Evolutionary conservation across 2,329 filamentous ascomycete genomes (phyloP), one percentile per base, ranked within the genome.

Genomic region (Didymella exigua): DNA sequence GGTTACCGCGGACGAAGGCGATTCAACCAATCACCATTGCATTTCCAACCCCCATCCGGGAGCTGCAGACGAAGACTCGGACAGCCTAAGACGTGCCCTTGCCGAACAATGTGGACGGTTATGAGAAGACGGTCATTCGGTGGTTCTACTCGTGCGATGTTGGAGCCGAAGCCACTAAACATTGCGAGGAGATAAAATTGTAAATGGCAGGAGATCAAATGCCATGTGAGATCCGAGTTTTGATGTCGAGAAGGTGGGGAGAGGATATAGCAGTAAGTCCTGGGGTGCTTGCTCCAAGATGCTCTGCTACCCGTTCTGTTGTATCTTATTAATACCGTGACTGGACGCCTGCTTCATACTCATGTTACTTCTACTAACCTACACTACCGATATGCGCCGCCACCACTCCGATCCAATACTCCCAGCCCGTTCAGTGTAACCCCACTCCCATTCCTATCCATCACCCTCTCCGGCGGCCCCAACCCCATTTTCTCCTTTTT

Each of bases 401-500:
- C 51, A n/a, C 52, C 59, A 54, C 59, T 69, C 21, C 68, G 51
- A 60, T 68, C 64, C 26, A 71, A 50, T 8, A 69, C 58, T 3
- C 68, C 66, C 33, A 69, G 10, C 0, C 67, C 66, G 3, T 64
- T 61, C 29, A 71, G 34, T 8, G 67, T 69, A 19, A 62, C 64
- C 7, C 60, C 62, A 36, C 67, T 69, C 2, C 64, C 65, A 52
- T 67, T 70, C 44, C 66, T 62, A 3, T 41, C 45, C 19, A 21
- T 11, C 34, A 45, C 30, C 40, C 53, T 21, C 62, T 62, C 5
- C 2, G 48, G 46, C 9, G 62, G 63, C 11, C 46, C 44, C 27
- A 72, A 45, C 1, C 68, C 70, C 66, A 70, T 69, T 26, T 61
- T 61, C 36, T 72, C 69, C 59, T 70, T 72, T 41, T 55, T 58